Conservation (phyloP, 305 asterid genomes). For the Caryopteris hybrid region DNA sequence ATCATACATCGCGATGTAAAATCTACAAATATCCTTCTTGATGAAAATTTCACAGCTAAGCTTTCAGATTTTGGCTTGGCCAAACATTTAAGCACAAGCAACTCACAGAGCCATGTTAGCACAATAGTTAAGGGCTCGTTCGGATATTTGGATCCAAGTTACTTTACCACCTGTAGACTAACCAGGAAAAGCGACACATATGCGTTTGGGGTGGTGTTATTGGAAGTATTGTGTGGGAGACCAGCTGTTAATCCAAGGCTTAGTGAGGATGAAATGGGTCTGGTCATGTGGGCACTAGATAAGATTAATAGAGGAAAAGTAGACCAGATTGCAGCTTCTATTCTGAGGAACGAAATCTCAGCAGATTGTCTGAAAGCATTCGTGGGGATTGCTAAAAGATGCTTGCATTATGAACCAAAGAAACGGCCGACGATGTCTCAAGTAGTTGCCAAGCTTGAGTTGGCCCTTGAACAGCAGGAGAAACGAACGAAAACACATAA, state of each 20-base stretch:
- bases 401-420: constrained; percentile 19
- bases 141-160: constrained; percentile 7
- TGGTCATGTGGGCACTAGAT: constrained; percentile 23
- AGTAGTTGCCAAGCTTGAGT: background rate
- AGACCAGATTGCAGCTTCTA: constrained; percentile 24
- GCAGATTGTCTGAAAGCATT: constrained; percentile 25
- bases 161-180: background rate
- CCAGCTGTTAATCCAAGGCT: constrained; percentile 23
- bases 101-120: constrained; percentile 6
- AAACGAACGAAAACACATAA: too few species aligned
- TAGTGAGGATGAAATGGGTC: constrained; percentile 20
- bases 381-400: constrained; percentile 20
- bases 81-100: constrained; percentile 10
- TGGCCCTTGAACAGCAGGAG: background rate
- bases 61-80: constrained; percentile 41
- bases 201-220: constrained; percentile 14
- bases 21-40: constrained; percentile 34
- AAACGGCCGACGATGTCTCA: constrained; percentile 13
- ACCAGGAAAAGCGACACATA: constrained; percentile 6
- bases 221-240: constrained; percentile 29
- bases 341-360: constrained; percentile 23
- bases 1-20: constrained; percentile 41
- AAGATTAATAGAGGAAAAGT: constrained; percentile 23
- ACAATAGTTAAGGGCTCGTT: background rate
- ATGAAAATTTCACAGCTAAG: constrained; percentile 31